These are phyloP conservation scores for Macrocybe gigantea DNA, from an alignment of 768 basidiomycete species.

Conservation along the genomic window DNA sequence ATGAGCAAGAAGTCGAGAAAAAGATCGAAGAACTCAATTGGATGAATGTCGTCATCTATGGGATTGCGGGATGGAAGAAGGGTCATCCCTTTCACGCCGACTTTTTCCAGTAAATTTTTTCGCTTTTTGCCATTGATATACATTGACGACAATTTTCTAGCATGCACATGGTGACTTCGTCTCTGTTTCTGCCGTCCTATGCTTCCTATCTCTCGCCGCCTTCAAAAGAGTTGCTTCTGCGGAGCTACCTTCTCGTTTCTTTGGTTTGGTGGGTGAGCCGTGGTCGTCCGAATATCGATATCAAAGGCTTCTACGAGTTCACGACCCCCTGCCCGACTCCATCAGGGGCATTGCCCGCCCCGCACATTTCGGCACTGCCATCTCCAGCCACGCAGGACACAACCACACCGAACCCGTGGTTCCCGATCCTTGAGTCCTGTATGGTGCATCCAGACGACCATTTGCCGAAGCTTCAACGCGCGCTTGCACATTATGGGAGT, in stretches of 20 bases:
- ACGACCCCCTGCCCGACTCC: conserved; percentile 15
- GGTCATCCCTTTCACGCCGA: conserved; percentile 4
- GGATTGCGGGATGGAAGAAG: neutral
- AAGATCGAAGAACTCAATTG: neutral
- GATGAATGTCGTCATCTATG: conserved; percentile 1
- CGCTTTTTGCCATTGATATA: neutral
- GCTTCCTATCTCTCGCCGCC: conserved; percentile 30
- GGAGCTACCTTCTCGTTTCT: conserved; percentile 45
- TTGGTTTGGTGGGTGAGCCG: conserved; percentile 54
- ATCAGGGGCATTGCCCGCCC: conserved; percentile 16
- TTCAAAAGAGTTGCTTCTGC: conserved; percentile 50
- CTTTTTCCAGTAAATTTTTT: conserved; percentile 5
- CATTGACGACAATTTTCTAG: conserved; percentile 22
- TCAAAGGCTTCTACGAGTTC: conserved; percentile 41
- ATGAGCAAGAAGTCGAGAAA: neutral
- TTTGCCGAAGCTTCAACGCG: conserved; percentile 29
- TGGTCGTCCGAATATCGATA: conserved; percentile 44
- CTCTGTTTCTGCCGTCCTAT: conserved; percentile 54
- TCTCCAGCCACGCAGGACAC: conserved; percentile 26
- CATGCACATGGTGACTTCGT: conserved; percentile 62
- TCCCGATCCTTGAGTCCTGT: conserved; percentile 44
- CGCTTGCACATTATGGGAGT: conserved; percentile 27
- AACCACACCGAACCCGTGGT: conserved; percentile 51
- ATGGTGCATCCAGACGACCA: conserved; percentile 56
- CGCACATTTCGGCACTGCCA: conserved; percentile 16